phyloP scores from a whole-genome alignment of 345 rosid genomes.

The Capsella bursapastoris region DNA sequence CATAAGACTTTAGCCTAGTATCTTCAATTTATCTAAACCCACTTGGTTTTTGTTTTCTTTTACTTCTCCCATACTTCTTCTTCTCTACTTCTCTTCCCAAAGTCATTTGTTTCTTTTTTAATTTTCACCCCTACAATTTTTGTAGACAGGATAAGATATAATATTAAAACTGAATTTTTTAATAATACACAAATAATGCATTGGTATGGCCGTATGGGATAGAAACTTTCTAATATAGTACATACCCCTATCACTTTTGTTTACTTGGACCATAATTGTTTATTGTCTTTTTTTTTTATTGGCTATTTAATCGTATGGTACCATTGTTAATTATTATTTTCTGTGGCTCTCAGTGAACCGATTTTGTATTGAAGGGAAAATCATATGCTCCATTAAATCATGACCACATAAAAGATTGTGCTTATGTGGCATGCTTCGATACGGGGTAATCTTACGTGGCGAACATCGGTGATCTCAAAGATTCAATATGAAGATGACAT shows the following conservation, averaged over 20 bases:
- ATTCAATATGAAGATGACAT: conserved; percentile 42
- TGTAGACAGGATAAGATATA: conserved; percentile 12
- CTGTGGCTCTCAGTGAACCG: conserved; percentile 17
- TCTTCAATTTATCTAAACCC: conserved; percentile 24
- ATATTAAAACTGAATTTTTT: background rate
- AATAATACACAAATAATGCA: background rate
- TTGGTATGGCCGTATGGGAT: conserved; percentile 10
- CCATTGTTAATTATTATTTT: background rate
- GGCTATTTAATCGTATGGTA: background rate
- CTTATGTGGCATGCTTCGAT: conserved; percentile 26
- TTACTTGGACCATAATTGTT: conserved; percentile 13
- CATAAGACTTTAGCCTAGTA: background rate
- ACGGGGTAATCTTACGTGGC: conserved; percentile 36
- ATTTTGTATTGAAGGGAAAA: background rate
- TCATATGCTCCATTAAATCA: background rate
- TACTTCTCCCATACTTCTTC: conserved; percentile 35
- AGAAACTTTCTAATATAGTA: conserved; percentile 5
- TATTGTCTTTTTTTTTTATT: background rate
- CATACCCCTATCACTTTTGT: background rate
- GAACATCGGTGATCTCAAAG: conserved; percentile 29
- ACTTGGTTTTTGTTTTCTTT: conserved; percentile 35
- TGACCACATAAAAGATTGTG: conserved; percentile 23
- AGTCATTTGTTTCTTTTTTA: conserved; percentile 20
- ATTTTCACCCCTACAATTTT: too few relatives aligned
- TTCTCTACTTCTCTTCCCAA: background rate